Conservation (phyloP, 2,329 filamentous ascomycete genomes). For the Clarireedia hainanense region DNA sequence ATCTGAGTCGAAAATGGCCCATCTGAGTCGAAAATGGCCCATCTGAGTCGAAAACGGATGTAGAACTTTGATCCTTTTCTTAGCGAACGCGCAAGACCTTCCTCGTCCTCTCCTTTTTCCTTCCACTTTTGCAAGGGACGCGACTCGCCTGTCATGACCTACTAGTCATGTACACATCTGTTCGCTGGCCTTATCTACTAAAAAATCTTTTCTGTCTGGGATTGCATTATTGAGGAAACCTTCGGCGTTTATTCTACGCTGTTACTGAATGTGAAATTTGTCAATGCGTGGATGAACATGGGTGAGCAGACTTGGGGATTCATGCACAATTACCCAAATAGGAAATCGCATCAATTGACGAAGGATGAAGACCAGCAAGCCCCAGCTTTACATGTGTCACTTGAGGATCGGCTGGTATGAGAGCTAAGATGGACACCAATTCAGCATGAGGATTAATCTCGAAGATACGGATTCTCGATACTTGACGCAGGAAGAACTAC, state of each 20-base stretch:
- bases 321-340: background rate
- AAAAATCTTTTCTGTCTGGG: background rate
- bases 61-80: background rate
- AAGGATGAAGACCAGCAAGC: background rate
- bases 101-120: background rate
- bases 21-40: background rate
- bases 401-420: background rate
- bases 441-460: slow-evolving; percentile 7
- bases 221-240: background rate
- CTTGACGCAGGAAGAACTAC: background rate
- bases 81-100: background rate
- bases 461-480: background rate
- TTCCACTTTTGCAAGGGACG: no score
- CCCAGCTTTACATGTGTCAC: background rate
- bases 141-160: no score
- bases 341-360: slow-evolving; percentile 1
- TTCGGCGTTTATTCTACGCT: background rate
- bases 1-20: background rate
- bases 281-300: slow-evolving; percentile 5
- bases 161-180: no score
- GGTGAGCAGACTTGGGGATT: background rate
- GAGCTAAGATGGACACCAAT: background rate
- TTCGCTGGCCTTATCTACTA: background rate
- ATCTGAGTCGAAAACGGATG: background rate
- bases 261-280: slow-evolving; percentile 1